These are phyloP conservation scores for Serendipita vermifera DNA, from an alignment of 768 basidiomycete genomes.

Conservation along the genomic window DNA sequence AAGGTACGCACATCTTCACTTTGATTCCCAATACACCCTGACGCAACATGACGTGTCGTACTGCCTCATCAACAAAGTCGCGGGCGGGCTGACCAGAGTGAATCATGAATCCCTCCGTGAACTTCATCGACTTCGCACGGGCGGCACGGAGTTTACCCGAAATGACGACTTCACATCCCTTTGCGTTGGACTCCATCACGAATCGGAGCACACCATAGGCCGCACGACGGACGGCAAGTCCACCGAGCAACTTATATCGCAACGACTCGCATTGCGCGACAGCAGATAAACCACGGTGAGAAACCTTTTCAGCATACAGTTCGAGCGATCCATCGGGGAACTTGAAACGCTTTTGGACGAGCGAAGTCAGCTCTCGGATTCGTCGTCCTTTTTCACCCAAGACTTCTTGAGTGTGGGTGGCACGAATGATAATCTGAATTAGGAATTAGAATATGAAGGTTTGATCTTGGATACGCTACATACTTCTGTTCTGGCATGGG, in stretches of 20 bases:
- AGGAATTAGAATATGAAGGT: not conserved
- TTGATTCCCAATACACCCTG: slow-evolving; percentile 99
- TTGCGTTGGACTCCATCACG: slow-evolving; percentile 99
- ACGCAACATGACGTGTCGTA: slow-evolving; percentile 92
- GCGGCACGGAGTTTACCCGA: slow-evolving; percentile 99
- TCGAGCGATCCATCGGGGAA: slow-evolving; percentile 99
- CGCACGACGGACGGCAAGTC: slow-evolving; percentile 94
- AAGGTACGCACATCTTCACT: slow-evolving; percentile 78
- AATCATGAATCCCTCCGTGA: slow-evolving; percentile 99
- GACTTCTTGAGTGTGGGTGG: slow-evolving; percentile 98
- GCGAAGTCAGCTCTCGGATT: slow-evolving; percentile 94
- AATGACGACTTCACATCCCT: slow-evolving; percentile 99
- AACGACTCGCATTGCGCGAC: slow-evolving; percentile 98
- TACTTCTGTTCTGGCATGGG: slow-evolving; percentile 96
- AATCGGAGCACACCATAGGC: slow-evolving; percentile 99
- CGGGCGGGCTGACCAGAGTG: slow-evolving; percentile 95
- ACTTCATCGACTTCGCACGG: slow-evolving; percentile 99
- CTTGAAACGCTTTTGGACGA: slow-evolving; percentile 99
- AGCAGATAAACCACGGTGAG: slow-evolving; percentile 94
- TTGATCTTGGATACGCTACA: slow-evolving; percentile 8
- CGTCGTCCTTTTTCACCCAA: slow-evolving; percentile 98
- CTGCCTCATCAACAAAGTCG: slow-evolving; percentile 96
- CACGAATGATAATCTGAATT: slow-evolving; percentile 90
- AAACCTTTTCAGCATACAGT: slow-evolving; percentile 98
- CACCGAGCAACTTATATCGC: slow-evolving; percentile 97